Conservation (phyloP, 148 eudicot species). For the Rhododendron henanense region DNA sequence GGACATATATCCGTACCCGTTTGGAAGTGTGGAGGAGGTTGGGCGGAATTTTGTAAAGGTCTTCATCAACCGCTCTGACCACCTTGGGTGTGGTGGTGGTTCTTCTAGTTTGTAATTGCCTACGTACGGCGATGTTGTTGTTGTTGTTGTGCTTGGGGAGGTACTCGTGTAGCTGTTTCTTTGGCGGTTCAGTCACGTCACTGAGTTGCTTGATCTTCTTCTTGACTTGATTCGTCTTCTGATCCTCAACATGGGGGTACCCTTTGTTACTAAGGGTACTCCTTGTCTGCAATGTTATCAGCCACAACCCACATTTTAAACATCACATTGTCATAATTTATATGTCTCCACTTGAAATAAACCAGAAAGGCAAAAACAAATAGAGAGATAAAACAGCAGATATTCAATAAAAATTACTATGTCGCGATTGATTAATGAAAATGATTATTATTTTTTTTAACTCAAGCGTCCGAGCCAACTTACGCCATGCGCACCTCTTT, state of each 20-base stretch:
- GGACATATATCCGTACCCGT: slow-evolving; percentile 23
- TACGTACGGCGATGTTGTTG: neutral
- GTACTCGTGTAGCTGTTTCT: neutral
- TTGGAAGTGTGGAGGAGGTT: slow-evolving; percentile 46
- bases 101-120: neutral
- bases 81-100: slow-evolving; percentile 11
- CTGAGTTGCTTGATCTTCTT: neutral
- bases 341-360: neutral
- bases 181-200: neutral
- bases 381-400: neutral
- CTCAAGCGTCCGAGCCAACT: neutral
- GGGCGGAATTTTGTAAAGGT: slow-evolving; percentile 73
- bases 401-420: neutral
- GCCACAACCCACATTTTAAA: neutral
- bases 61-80: slow-evolving; percentile 65
- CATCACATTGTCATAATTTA: neutral
- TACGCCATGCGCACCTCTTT: no score
- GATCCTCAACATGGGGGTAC: neutral
- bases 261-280: neutral
- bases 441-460: neutral
- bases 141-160: neutral
- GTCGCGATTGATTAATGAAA: neutral
- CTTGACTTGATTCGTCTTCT: neutral
- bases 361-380: neutral
- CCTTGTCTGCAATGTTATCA: neutral